Conservation (phyloP, 257 asterid species). For the Rhazya stricta region DNA sequence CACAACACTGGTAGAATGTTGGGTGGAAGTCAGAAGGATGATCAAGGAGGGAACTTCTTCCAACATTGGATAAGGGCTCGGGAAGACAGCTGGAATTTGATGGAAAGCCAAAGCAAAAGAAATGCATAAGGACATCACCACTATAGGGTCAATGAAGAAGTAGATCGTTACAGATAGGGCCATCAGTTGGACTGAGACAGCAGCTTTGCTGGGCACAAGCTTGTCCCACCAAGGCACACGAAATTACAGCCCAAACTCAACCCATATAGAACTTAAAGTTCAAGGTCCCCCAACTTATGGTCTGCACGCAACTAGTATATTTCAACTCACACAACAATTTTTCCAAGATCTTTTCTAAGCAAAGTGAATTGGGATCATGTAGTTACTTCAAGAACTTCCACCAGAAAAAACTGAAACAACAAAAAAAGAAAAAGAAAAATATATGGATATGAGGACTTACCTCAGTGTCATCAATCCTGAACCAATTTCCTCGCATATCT, state of each 20-base stretch:
- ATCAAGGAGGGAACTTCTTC: not conserved
- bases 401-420: not conserved
- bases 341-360: not conserved
- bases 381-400: not conserved
- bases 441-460: slow-evolving; percentile 24
- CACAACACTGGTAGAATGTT: not conserved
- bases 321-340: not conserved
- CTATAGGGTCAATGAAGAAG: not conserved
- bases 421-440: not conserved
- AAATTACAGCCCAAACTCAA: not conserved
- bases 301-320: not conserved
- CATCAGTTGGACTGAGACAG: not conserved
- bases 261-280: not conserved
- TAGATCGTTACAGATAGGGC: not conserved
- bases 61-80: not conserved
- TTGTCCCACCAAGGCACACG: not conserved
- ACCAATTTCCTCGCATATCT: slow-evolving; percentile 76
- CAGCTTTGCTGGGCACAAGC: not conserved
- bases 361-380: not conserved
- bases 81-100: not conserved
- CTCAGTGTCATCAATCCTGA: slow-evolving; percentile 77
- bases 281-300: not conserved
- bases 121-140: not conserved
- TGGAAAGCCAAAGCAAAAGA: not conserved
- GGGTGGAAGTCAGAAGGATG: not conserved